phyloP scores from a whole-genome alignment of 192 early-diverging fungal genomes.

The Coemansia sp. region DNA sequence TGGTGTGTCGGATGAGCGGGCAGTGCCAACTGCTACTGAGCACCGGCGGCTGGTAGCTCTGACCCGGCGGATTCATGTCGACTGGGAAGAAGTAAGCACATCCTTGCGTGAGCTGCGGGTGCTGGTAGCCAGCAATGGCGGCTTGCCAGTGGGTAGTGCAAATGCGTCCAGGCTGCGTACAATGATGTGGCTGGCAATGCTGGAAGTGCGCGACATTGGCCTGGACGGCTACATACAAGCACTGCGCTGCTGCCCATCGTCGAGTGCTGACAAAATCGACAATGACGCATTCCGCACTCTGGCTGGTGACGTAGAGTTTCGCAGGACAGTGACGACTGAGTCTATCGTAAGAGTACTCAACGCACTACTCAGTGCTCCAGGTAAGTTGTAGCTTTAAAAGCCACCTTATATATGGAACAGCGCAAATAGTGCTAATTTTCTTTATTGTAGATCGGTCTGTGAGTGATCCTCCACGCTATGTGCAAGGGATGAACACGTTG shows the following conservation, averaged over 20 bases:
- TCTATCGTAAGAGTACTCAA: conserved; percentile 78
- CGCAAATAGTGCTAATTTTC: not conserved
- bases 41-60: conserved; percentile 35
- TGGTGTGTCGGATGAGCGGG: not conserved
- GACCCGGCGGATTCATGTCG: conserved; percentile 36
- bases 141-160: conserved; percentile 24
- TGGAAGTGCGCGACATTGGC: conserved; percentile 37
- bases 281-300: conserved; percentile 89
- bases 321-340: conserved; percentile 66
- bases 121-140: conserved; percentile 32
- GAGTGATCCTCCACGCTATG: conserved; percentile 63
- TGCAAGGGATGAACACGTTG: conserved; percentile 95
- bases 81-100: conserved; percentile 45
- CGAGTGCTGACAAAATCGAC: conserved; percentile 75
- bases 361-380: conserved; percentile 80
- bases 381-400: conserved; percentile 41
- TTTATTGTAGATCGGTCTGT: conserved; percentile 24
- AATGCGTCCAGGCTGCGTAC: conserved; percentile 10
- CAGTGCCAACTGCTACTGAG: conserved; percentile 6
- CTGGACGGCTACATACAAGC: conserved; percentile 67
- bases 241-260: conserved; percentile 67
- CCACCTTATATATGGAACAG: not conserved
- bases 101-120: conserved; percentile 42
- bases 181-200: conserved; percentile 47
- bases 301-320: conserved; percentile 74